Base-by-base conservation (phyloP, 331 rosid genomes). In the Prunus yedoensis region DNA sequence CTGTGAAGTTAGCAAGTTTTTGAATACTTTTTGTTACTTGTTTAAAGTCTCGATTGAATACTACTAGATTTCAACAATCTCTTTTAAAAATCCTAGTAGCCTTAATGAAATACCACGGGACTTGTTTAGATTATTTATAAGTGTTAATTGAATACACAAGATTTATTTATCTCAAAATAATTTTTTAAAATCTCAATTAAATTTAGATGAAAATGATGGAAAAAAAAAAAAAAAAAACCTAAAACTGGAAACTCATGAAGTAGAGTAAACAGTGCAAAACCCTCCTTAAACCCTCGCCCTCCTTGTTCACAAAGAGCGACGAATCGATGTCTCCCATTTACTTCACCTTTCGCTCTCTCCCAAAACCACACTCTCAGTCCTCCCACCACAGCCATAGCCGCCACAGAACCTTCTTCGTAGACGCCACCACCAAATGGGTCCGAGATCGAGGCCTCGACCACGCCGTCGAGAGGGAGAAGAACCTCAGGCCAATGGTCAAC, bases 391-490 rank as follows among this genome's bases (percentile, higher is more conserved):
- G 3, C 74, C 66, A 12, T 75, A 27, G 17, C 66, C 81, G 58
- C 70, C 65, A 72, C 71, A 85, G 91, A 18, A 83, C 80, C 74
- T 71, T 86, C 30, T 73, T 80, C 66, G 89, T 35, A 14, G 68
- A 67, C 60, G 65, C 82, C 18, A 49, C 83, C 57, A 64, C 87
- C 41, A 28, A 89, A 73, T 73, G 77, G 45, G 90, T 89, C 69
- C 87, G 96, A 60, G 97, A 94, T 83, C 93, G 97, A 0, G 98
- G 96, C 46, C 89, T 94, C 13, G 97, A 94, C 80, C 97, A 91
- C 81, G 94, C 90, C 47, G 96, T 94, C 18, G 97, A 91, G 83
- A 79, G 83, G 59, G 98, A 94, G 60, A 90, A 85, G 78, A 81
- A 87, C 70, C 94, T 94, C 32, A 45, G 47, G 12, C 90, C 96